Evolutionary conservation across 805 yeast genomes (phyloP), one percentile per base, ranked within the genome.

Genomic region (Myxozyma lipomycoides): DNA sequence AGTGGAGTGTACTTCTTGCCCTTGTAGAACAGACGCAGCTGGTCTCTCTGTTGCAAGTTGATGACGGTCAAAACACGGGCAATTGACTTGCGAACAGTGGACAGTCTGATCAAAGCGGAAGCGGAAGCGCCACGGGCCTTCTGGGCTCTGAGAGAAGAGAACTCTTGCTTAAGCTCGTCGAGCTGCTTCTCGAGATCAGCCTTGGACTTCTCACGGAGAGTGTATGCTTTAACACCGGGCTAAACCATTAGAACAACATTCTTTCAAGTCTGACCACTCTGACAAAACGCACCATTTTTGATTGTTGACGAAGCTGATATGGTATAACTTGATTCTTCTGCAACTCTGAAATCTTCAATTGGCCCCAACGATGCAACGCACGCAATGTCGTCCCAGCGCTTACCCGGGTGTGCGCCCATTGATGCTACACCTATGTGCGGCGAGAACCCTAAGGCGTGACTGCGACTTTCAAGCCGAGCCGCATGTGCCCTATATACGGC

Each of bases 41-140:
- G 82, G 65, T 84, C 89, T 80, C 98, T 89, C 79, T 89, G 96
- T 81, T 85, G 87, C 70, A 84, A 82, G 90, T 86, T 90, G 80
- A 91, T 88, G 78, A 91, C 79, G 65, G 98, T 93, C 77, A 93
- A 85, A 69, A 90, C 95, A 75, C 90, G 89, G 70, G 99, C 99
- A 75, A 93, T 91, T 81, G 88, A 82, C 83, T 91, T 93, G 84
- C 97, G 88, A 72, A 89, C 96, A 65, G 91, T 84, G 82, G 37
- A 26, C 39, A 93, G 90, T 80, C 85, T 87, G 83, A 96, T 95
- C 71, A 89, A 79, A 56, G 65, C 65, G 58, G 70, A 71, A 60
- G 61, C 62, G 71, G 95, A 84, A 72, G 95, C 89, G 73, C 82
- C 85, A 70, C 88, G 82, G 75, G 87, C 80, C 75, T 89, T 86